A percentile compares a stretch with the other conserved stretches of the same genome.
These are phyloP conservation scores for Coleophoma eucalyptorum DNA, from an alignment of 2,329 filamentous ascomycete species.

Conservation along the genomic window DNA sequence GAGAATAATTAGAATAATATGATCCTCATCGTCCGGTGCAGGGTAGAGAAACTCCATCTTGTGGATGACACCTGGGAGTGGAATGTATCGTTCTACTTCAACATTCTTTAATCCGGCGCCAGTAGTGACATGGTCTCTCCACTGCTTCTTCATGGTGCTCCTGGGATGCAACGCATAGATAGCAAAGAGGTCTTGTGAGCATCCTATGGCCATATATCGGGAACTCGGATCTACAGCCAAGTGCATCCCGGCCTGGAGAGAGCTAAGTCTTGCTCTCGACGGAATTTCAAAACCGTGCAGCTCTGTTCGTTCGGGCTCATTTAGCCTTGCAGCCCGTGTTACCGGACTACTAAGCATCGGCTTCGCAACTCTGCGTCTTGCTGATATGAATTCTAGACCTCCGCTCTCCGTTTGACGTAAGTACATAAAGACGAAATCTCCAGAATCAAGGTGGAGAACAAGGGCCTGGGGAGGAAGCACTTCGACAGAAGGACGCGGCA, in stretches of 20 bases:
- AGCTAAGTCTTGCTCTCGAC: background rate
- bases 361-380: conserved; percentile 51
- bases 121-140: conserved; percentile 20
- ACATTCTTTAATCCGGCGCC: conserved; percentile 55
- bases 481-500: background rate
- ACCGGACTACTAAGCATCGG: conserved; percentile 40
- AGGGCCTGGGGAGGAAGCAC: conserved; percentile 74
- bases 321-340: background rate
- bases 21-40: conserved; percentile 57
- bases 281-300: background rate
- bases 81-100: conserved; percentile 28
- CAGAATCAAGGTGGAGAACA: conserved; percentile 69
- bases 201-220: conserved; percentile 64
- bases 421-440: conserved; percentile 75
- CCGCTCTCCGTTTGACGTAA: conserved; percentile 46
- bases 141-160: conserved; percentile 46
- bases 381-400: conserved; percentile 35
- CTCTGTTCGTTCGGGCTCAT: background rate
- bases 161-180: conserved; percentile 66
- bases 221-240: conserved; percentile 77
- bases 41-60: conserved; percentile 86
- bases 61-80: conserved; percentile 69
- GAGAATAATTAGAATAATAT: conserved; percentile 73
- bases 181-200: conserved; percentile 66
- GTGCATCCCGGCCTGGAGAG: conserved; percentile 50